A percentile compares a stretch with the other conserved stretches of the same genome.
Conservation (phyloP, 208 protist species). For the Trypanosomatidae sp. region DNA sequence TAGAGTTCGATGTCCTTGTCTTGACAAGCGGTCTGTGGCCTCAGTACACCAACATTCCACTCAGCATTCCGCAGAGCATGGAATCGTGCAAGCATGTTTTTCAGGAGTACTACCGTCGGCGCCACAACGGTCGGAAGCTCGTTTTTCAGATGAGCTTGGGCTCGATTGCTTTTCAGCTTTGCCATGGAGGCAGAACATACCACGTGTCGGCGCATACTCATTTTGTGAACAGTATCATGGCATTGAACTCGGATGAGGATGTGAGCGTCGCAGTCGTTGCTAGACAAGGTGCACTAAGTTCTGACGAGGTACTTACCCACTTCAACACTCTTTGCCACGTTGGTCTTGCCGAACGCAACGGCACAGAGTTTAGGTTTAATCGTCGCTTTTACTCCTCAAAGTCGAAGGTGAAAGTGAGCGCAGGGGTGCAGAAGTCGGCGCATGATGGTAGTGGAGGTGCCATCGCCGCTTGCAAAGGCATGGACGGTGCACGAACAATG, state of each 20-base stretch:
- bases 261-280: conserved; percentile 17
- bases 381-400: conserved; percentile 29
- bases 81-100: conserved; percentile 56
- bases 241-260: conserved; percentile 36
- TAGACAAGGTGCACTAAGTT: conserved; percentile 19
- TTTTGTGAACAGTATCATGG: conserved; percentile 67
- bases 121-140: conserved; percentile 73
- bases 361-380: conserved; percentile 41
- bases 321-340: conserved; percentile 36
- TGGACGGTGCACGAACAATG: conserved; percentile 33
- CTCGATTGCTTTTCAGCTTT: conserved; percentile 56
- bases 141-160: conserved; percentile 67
- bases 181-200: conserved; percentile 38
- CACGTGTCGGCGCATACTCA: conserved; percentile 60
- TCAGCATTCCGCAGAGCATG: conserved; percentile 53
- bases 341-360: conserved; percentile 27
- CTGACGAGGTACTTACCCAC: conserved; percentile 34
- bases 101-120: conserved; percentile 52
- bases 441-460: conserved; percentile 5
- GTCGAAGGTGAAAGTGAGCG: conserved; percentile 31
- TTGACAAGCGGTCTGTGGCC: conserved; percentile 74
- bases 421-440: conserved; percentile 16
- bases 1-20: conserved; percentile 61
- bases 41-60: conserved; percentile 36
- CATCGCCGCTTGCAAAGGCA: conserved; percentile 2